phyloP scores from a whole-genome alignment of 2,329 filamentous ascomycete species.

The Xylogone sp. region DNA sequence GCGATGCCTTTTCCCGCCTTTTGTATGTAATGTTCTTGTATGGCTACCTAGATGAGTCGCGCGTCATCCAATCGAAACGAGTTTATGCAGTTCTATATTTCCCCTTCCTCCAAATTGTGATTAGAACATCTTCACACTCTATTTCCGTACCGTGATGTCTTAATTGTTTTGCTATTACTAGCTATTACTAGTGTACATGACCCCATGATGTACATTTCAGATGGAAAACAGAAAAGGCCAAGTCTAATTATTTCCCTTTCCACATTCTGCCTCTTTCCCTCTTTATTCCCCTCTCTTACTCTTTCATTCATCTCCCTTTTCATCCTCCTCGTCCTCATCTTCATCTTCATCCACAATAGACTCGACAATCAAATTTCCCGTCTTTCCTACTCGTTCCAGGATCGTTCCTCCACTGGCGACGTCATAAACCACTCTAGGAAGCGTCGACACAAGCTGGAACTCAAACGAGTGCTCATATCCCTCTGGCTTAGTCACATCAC shows the following conservation, averaged over 20 bases:
- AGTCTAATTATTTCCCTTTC: not conserved
- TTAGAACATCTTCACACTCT: too few species aligned
- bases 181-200: not conserved
- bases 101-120: too few species aligned
- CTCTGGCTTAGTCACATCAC: slow-evolving; percentile 43
- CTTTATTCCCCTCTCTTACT: not conserved
- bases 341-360: slow-evolving; percentile 41
- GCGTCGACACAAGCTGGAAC: slow-evolving; percentile 81
- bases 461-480: slow-evolving; percentile 76
- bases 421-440: slow-evolving; percentile 80
- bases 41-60: not conserved
- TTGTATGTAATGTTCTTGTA: not conserved
- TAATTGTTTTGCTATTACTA: not conserved
- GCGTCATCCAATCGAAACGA: not conserved
- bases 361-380: slow-evolving; percentile 88
- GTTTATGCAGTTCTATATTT: too few species aligned
- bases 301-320: not conserved
- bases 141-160: too few species aligned
- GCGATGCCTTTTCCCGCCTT: too few species aligned
- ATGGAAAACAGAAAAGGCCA: not conserved
- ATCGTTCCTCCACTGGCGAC: slow-evolving; percentile 64
- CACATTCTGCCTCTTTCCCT: not conserved
- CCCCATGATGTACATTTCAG: not conserved
- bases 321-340: slow-evolving; percentile 17
- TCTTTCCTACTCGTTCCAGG: slow-evolving; percentile 70